phyloP scores from a whole-genome alignment of 495 filamentous ascomycete genomes.

The Astrocystis sublimbata region DNA sequence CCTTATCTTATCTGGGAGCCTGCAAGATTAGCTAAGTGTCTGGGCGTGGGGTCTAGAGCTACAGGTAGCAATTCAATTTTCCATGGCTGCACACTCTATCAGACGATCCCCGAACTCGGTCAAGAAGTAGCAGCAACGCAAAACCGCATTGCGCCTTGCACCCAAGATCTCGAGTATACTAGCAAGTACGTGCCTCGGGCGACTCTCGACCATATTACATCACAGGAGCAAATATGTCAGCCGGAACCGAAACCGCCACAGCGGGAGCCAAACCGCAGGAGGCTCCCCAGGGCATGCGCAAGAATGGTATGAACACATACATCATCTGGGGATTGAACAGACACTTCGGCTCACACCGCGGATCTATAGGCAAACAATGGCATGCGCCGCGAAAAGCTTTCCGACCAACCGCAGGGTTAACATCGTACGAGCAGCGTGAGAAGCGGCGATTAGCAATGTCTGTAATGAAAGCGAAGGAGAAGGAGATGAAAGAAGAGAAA shows the following conservation, averaged over 20 bases:
- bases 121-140: background rate
- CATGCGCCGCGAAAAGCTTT: conserved; percentile 81
- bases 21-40: no score
- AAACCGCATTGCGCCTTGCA: background rate
- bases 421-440: conserved; percentile 73
- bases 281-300: conserved; percentile 58
- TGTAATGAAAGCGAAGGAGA: conserved; percentile 83
- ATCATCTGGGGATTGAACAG: conserved; percentile 2
- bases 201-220: background rate
- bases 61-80: conserved; percentile 2
- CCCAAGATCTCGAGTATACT: background rate
- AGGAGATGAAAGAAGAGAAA: conserved; percentile 94
- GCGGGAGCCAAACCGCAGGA: conserved; percentile 17
- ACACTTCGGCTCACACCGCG: conserved; percentile 8
- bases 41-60: conserved; percentile 10
- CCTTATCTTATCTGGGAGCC: conserved; percentile 3
- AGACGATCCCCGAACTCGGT: background rate
- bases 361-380: conserved; percentile 97
- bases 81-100: background rate
- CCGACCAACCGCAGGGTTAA: conserved; percentile 73
- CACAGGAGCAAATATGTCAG: conserved; percentile 21
- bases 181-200: background rate
- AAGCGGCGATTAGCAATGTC: conserved; percentile 63
- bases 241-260: background rate
- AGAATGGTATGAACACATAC: conserved; percentile 55